Conservation (phyloP, 2,329 filamentous ascomycete genomes). For the Epicoccum sorghinum region DNA sequence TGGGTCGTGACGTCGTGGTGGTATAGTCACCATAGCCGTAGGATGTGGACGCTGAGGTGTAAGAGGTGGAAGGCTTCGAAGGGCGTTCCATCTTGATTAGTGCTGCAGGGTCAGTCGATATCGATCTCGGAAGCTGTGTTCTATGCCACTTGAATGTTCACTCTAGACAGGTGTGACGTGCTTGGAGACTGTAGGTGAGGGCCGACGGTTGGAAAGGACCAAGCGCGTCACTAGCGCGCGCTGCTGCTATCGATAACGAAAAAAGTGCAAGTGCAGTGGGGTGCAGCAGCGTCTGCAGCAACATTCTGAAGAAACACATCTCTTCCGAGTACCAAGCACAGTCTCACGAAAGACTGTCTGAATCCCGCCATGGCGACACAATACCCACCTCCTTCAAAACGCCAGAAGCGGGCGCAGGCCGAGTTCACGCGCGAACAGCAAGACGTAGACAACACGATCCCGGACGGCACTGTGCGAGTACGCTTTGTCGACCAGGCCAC, state of each 20-base stretch:
- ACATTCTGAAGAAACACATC: not conserved
- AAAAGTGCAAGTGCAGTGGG: slow-evolving; percentile 18
- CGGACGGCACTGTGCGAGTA: slow-evolving; percentile 79
- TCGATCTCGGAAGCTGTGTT: slow-evolving; percentile 14
- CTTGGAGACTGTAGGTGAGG: not conserved
- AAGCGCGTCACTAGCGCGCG: slow-evolving; percentile 32
- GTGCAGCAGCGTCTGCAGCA: slow-evolving; percentile 7
- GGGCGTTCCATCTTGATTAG: slow-evolving; percentile 36
- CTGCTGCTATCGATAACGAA: slow-evolving; percentile 5
- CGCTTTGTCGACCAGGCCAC: slow-evolving; percentile 86
- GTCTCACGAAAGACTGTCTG: not conserved
- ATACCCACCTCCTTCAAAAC: slow-evolving; percentile 83
- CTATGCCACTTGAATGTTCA: not conserved
- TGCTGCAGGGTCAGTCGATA: slow-evolving; percentile 28
- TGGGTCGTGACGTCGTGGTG: slow-evolving; percentile 46
- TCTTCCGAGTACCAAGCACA: not conserved
- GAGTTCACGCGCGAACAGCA: slow-evolving; percentile 77
- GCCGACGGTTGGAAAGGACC: not conserved
- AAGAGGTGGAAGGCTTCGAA: slow-evolving; percentile 35
- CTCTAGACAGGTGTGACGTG: not conserved
- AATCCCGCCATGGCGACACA: slow-evolving; percentile 72
- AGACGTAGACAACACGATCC: slow-evolving; percentile 69
- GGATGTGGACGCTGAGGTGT: slow-evolving; percentile 39
- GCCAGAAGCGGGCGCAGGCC: slow-evolving; percentile 77
- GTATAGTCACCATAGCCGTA: slow-evolving; percentile 46